Base-by-base conservation (phyloP, 2,329 filamentous ascomycete genomes). In the Ophioceras dolichostomum region DNA sequence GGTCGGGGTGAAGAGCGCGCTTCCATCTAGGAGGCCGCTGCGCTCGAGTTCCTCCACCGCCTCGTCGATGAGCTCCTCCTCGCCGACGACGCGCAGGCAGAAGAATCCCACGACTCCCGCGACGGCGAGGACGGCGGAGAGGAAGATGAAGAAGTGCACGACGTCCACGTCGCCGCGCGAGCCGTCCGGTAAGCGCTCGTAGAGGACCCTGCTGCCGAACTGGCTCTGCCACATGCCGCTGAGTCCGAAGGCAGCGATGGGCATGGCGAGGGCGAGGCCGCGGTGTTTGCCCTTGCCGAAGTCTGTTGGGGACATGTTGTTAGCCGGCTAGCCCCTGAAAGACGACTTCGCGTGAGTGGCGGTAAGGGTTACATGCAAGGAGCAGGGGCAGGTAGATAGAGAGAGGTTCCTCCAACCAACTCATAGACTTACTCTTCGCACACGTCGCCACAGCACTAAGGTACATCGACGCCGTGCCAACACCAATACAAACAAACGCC, bases 201-300 rank as follows among this genome's bases (percentile, higher is more conserved):
- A 84, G 29, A 96, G 71, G 37, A 94, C 53, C 36, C 78, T 74
- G 47, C 78, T 89, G 21, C 81, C 89, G 18, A 94, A 63, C 62
- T 96, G 89, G 49, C 86, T 93, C 60, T 91, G 71, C 83, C 91
- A 94, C 82, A 98, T 89, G 34, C 88, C 87, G 52, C 88, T 94
- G 39, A 98, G 59, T 0, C 91, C 91, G 55, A 95, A 94, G 6
- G 84, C 81, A 1, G 91, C 86, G 55, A 96, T 95, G 2, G 91
- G 91, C 41, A 85, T 70, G 2, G 89, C 88, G 39, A 98, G 68
- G 42, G 93, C 89, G 36, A 98, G 63, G 0, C 91, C 91, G 50
- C 89, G 82, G 51, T 93, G 80, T 51, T 80, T 83, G 4, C 87
- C 86, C 42, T 82, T 78, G 34, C 88, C 88, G 60, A 96, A 98